phyloP scores from a whole-genome alignment of 2,329 filamentous ascomycete genomes.

The Keithomyces neogunnii region DNA sequence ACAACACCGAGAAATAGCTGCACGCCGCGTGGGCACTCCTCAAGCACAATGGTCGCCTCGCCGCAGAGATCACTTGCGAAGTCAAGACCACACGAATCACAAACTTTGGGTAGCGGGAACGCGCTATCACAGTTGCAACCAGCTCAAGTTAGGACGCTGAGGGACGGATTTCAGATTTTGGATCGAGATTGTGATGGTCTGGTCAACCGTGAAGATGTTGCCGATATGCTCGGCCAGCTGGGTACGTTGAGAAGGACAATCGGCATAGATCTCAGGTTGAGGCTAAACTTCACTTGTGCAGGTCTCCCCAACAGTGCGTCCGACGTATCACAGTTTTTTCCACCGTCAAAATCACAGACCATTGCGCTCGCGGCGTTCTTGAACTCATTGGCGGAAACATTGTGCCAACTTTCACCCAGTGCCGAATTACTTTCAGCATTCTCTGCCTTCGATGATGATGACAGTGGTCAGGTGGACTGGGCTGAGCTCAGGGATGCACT shows the following conservation, averaged over 20 bases:
- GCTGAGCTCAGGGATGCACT: constrained; percentile 75
- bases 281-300: constrained; percentile 19
- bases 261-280: not conserved
- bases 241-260: constrained; percentile 37
- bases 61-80: constrained; percentile 25
- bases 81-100: constrained; percentile 20
- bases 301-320: constrained; percentile 65
- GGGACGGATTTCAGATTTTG: constrained; percentile 89
- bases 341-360: constrained; percentile 58
- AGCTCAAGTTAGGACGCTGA: constrained; percentile 74
- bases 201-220: constrained; percentile 75
- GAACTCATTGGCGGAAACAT: constrained; percentile 66
- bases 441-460: constrained; percentile 90
- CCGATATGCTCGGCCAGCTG: constrained; percentile 78
- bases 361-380: constrained; percentile 82
- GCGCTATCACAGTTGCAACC: constrained; percentile 68
- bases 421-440: constrained; percentile 83
- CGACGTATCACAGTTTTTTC: constrained; percentile 76
- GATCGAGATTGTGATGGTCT: constrained; percentile 81
- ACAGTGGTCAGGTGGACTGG: constrained; percentile 86
- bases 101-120: constrained; percentile 36
- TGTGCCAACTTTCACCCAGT: constrained; percentile 67
- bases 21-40: constrained; percentile 25
- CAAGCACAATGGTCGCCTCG: constrained; percentile 26
- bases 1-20: constrained; percentile 28